Percentiles rank a stretch among this genome's conserved stretches.
Evolutionary conservation across 1,284 basidiomycete species (phyloP).

Genomic region (Chalciporus sp.): DNA sequence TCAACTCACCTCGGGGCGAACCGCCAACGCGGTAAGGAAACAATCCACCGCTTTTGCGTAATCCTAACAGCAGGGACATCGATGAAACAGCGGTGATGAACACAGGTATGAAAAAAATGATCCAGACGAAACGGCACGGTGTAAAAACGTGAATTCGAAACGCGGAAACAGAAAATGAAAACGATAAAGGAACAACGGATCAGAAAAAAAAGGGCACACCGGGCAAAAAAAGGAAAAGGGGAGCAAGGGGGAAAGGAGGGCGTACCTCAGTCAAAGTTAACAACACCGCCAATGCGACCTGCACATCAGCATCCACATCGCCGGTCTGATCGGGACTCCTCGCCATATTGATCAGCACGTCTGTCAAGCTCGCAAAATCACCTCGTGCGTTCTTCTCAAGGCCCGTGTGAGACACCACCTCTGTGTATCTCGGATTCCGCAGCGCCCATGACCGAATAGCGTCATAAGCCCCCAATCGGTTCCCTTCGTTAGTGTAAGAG

Average conservation of each 20-base stretch:
- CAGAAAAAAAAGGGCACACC: no score
- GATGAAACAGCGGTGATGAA: constrained; percentile 5
- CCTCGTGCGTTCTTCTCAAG: constrained; percentile 36
- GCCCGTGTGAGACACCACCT: constrained; percentile 46
- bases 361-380: constrained; percentile 54
- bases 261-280: constrained; percentile 88
- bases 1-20: constrained; percentile 77
- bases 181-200: no score
- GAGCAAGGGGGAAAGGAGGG: background rate
- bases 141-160: background rate
- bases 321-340: constrained; percentile 42
- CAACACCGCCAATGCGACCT: constrained; percentile 92
- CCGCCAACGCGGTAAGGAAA: constrained; percentile 86
- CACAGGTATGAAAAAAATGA: background rate
- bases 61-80: constrained; percentile 52
- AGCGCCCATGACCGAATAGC: constrained; percentile 85
- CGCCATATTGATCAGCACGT: constrained; percentile 72
- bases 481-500: constrained; percentile 90
- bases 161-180: background rate
- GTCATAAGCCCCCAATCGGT: constrained; percentile 71
- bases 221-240: background rate
- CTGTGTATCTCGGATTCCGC: constrained; percentile 22
- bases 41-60: constrained; percentile 94
- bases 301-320: constrained; percentile 86
- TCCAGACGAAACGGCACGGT: constrained; percentile 2